Evolutionary conservation across 345 rosid genomes (phyloP), one percentile per base, ranked within the genome.

Genomic region (Bretschneidera sinensis): DNA sequence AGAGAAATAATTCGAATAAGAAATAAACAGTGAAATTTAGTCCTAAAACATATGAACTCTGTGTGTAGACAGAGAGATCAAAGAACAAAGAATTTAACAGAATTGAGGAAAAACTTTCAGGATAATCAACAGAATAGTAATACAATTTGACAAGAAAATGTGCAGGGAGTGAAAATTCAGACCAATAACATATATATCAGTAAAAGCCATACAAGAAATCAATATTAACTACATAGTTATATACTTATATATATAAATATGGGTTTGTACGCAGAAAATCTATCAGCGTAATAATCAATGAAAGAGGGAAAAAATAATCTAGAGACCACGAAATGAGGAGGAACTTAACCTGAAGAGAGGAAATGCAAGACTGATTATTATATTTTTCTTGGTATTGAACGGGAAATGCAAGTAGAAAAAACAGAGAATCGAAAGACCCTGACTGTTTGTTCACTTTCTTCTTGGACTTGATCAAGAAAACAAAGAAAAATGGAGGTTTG

Each of bases 301-400:
- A 1, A 21, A 19, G 22, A 28, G 45, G 8, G 2, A 25, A 17
- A 13, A 21, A n/a, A n/a, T 39, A 63, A 59, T 9, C 51, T 20
- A 19, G 7, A 49, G 48, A n/a, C 15, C 5, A 25, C 59, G 57
- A 67, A 71, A 66, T 1, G 43, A 28, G 63, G 11, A 59, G 67
- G 63, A 65, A 66, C 25, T 21, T 59, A 72, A 65, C 67, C 59
- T 61, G 72, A 50, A 28, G 54, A 55, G 22, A 14, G 45, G 1
- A 21, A 48, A 47, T 14, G 52, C 19, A 58, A 55, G 64, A 31
- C 62, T 54, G 68, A 50, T 63, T 45, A 35, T 43, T n/a, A n/a
- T n/a, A n/a, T 51, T 55, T 22, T 8, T 16, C 25, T n/a, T 21
- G 24, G 60, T 57, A 58, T 45, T 51, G 35, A 63, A 61, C 51